A percentile compares a stretch with the other conserved stretches of the same genome.
These are phyloP conservation scores for Daedalea quercina DNA, from an alignment of 768 basidiomycete genomes.

Conservation along the genomic window DNA sequence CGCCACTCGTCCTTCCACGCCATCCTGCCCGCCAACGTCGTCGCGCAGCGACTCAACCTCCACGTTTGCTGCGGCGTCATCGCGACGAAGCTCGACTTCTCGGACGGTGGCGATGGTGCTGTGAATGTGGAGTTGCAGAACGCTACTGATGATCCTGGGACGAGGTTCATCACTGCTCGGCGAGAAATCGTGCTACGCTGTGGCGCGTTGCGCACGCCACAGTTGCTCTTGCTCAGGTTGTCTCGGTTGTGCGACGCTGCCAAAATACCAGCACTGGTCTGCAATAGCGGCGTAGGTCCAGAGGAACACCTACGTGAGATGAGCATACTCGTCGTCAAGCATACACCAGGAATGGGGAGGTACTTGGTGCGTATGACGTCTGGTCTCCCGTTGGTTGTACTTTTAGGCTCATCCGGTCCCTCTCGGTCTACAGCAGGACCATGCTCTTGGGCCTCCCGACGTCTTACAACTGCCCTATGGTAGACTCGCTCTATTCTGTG, in stretches of 20 bases:
- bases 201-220: constrained; percentile 26
- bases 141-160: no score
- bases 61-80: neutral
- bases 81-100: neutral
- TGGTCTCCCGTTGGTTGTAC: no score
- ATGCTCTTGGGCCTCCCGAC: constrained; percentile 26
- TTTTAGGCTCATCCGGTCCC: no score
- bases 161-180: constrained; percentile 2
- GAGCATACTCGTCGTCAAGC: constrained; percentile 12
- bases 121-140: neutral
- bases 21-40: neutral
- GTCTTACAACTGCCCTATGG: constrained; percentile 24
- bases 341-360: constrained; percentile 22
- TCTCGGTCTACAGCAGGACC: constrained; percentile 41
- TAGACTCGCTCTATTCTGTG: constrained; percentile 26
- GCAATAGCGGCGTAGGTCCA: constrained; percentile 20
- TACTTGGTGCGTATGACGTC: constrained; percentile 12
- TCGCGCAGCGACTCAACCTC: neutral
- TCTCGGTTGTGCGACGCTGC: neutral
- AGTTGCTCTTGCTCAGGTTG: constrained; percentile 31
- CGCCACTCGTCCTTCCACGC: neutral
- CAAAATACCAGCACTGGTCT: neutral
- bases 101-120: neutral
- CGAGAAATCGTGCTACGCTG: constrained; percentile 19
- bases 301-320: constrained; percentile 13